Evolutionary conservation across 2,329 filamentous ascomycete genomes (phyloP).

Genomic region (Tothia fuscella): DNA sequence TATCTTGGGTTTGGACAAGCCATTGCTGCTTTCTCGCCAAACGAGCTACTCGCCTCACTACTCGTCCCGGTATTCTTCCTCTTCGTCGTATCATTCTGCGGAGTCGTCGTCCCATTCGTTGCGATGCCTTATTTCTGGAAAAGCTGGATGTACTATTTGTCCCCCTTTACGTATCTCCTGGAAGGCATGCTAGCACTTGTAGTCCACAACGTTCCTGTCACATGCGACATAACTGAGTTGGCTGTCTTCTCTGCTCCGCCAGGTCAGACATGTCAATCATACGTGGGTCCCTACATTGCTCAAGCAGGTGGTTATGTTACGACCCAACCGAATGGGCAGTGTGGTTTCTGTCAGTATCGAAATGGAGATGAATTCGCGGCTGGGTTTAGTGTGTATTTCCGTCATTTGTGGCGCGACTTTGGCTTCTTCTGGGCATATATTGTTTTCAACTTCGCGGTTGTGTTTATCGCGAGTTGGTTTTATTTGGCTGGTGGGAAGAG

Average conservation of each 20-base stretch:
- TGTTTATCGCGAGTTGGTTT: too few species aligned
- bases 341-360: conserved; percentile 58
- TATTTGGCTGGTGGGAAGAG: too few species aligned
- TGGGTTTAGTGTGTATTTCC: conserved; percentile 30
- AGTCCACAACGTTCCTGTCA: conserved; percentile 42
- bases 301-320: conserved; percentile 47
- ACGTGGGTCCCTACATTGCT: conserved; percentile 32
- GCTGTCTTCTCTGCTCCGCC: conserved; percentile 49
- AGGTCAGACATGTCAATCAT: conserved; percentile 48
- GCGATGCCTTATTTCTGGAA: conserved; percentile 35
- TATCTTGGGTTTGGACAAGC: conserved; percentile 55
- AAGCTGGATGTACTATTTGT: conserved; percentile 53
- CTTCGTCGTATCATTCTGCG: conserved; percentile 60
- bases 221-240: conserved; percentile 44
- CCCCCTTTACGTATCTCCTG: conserved; percentile 49
- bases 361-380: conserved; percentile 55
- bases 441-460: conserved; percentile 51
- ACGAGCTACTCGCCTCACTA: conserved; percentile 53
- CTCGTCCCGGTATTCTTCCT: conserved; percentile 59
- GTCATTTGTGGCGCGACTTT: conserved; percentile 40
- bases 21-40: conserved; percentile 55
- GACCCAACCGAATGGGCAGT: conserved; percentile 49
- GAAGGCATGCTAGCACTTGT: conserved; percentile 48
- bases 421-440: conserved; percentile 42
- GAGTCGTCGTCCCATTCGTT: conserved; percentile 57